Base-by-base conservation (phyloP, 2,329 filamentous ascomycete genomes). In the Fusarium nelsonii region DNA sequence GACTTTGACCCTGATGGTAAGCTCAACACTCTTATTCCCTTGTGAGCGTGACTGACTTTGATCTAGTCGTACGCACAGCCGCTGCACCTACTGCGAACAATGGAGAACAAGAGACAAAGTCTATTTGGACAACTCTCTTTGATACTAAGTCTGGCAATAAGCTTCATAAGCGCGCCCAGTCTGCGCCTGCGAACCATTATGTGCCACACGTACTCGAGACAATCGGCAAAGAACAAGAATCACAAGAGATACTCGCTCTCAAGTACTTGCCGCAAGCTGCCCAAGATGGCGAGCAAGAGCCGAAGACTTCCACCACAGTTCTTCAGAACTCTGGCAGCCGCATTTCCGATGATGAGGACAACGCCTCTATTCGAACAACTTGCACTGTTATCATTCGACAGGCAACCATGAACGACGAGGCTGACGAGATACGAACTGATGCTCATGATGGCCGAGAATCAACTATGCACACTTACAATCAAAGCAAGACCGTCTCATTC, bases 111-210 rank as follows among this genome's bases (percentile, higher is more conserved):
- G 8, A 32, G 8, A 48, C 10, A 6, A 66, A 55, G 26, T 55
- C 51, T 14, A 11, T 45, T 4, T 66, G 53, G 67, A 14, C 37
- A 16, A 23, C 11, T 10, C 8, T 69, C 5, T 69, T 69, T 12
- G 61, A 69, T 15, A 66, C 53, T 4, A 63, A 59, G 26, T 53
- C 65, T 9, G 67, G 67, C 1, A 63, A 63, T 7, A 69, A 69
- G 14, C 57, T 69, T 2, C 65, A 66, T 12, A 69, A 66, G 26
- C 65, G 65, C 15, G 18, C 45, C 14, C 65, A 56, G 14, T 69
- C 67, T 4, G 62, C 54, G 3, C 67, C 65, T 2, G 37, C 28
- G 4, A 41, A 39, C 16, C 11, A 8, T 4, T 36, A 61, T 3
- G n/a, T 40, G 15, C 45, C 44, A 3, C 46, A 56, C 18, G 16